These are phyloP conservation scores for Aureobasidium melanogenum DNA, from an alignment of 2,329 filamentous ascomycete genomes.

Conservation along the genomic window DNA sequence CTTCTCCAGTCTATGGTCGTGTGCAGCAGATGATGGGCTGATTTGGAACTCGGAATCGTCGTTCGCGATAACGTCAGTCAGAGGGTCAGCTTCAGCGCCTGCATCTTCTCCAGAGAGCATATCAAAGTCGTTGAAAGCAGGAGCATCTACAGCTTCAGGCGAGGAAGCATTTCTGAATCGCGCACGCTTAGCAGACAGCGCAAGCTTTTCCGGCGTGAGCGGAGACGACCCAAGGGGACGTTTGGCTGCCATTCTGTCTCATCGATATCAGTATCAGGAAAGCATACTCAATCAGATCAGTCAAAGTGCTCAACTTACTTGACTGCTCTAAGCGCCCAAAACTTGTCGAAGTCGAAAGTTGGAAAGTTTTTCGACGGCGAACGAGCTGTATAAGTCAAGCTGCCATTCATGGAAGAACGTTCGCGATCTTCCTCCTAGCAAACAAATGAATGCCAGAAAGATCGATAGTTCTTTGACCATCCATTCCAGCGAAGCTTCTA, in stretches of 20 bases:
- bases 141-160: too few species aligned
- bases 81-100: not conserved
- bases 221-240: not conserved
- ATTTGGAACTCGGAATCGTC: not conserved
- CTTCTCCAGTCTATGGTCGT: not conserved
- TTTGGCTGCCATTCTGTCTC: not conserved
- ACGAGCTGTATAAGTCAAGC: not conserved
- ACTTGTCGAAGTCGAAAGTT: not conserved
- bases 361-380: not conserved
- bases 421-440: not conserved
- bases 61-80: not conserved
- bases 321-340: not conserved
- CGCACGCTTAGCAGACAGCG: not conserved
- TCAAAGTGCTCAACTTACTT: not conserved
- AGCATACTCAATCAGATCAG: not conserved
- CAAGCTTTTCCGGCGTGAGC: not conserved
- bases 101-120: not conserved
- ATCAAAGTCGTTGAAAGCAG: too few species aligned
- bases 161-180: not conserved
- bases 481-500: not conserved
- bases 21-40: not conserved
- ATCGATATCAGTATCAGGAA: not conserved
- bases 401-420: not conserved
- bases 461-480: too few species aligned
- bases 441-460: not conserved